These are phyloP conservation scores for Scutellaria barbata DNA, from an alignment of 257 asterid genomes.

Conservation along the genomic window DNA sequence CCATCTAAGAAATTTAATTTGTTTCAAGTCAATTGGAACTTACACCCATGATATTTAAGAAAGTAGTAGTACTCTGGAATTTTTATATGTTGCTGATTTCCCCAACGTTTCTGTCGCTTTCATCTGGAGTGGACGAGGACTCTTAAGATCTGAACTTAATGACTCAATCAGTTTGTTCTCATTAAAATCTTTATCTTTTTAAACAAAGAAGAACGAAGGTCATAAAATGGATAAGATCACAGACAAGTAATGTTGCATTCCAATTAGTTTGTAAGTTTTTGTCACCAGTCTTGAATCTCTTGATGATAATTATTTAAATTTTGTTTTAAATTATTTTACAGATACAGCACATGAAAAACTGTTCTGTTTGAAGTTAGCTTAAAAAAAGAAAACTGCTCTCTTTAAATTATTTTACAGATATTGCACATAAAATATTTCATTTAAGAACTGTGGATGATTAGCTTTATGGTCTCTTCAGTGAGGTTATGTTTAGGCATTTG, in stretches of 20 bases:
- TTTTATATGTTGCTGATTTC: background rate
- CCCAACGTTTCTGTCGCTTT: background rate
- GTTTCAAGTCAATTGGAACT: too few relatives aligned
- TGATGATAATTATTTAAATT: background rate
- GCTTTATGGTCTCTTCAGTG: background rate
- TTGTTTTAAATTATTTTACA: background rate
- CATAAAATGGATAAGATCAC: background rate
- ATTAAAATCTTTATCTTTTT: background rate
- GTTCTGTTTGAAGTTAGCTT: background rate
- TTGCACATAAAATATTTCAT: background rate
- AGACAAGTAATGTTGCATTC: background rate
- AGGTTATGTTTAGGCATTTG: background rate
- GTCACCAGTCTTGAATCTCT: constrained; percentile 4
- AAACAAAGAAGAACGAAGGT: constrained; percentile 2
- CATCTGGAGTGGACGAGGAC: background rate
- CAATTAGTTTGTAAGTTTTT: background rate
- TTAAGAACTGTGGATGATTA: background rate
- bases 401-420: background rate
- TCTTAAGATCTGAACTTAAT: constrained; percentile 6
- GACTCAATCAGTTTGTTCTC: constrained; percentile 20
- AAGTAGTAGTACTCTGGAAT: constrained; percentile 14
- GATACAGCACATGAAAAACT: background rate
- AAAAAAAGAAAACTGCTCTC: background rate
- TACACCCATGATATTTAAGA: too few relatives aligned
- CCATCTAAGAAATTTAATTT: background rate